A percentile compares a stretch with the other conserved stretches of the same genome.
phyloP scores from a whole-genome alignment of 78 protist species.

The Dictyostelium intermedium region DNA sequence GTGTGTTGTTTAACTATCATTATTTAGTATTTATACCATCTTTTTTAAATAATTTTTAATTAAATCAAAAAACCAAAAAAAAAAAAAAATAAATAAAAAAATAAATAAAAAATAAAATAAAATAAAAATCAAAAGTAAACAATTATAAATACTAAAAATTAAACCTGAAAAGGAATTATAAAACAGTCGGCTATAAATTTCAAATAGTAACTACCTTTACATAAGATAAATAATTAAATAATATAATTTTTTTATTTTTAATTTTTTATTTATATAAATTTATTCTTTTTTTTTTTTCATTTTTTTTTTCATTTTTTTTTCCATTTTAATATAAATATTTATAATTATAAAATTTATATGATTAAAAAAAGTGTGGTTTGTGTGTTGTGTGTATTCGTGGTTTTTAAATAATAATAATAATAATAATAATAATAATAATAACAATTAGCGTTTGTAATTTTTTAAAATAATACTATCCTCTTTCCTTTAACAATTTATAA shows the following conservation, averaged over 20 bases:
- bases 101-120: too few species aligned
- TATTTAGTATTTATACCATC: neutral
- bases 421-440: too few species aligned
- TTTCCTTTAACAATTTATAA: neutral
- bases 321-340: neutral
- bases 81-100: too few species aligned
- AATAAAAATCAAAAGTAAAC: neutral
- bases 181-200: neutral
- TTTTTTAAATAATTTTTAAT: too few species aligned
- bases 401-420: too few species aligned
- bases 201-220: neutral
- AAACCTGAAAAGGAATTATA: neutral
- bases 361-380: neutral
- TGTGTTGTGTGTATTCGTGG: neutral
- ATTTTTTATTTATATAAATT: too few species aligned
- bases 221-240: too few species aligned
- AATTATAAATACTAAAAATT: neutral
- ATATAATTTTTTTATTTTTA: too few species aligned
- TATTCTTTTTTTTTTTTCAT: too few species aligned
- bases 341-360: neutral
- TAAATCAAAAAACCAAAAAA: neutral
- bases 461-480: neutral
- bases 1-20: neutral
- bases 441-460: neutral
- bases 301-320: too few species aligned